phyloP scores from a whole-genome alignment of 2,329 filamentous ascomycete species.

The Colletotrichum chrysophilum region DNA sequence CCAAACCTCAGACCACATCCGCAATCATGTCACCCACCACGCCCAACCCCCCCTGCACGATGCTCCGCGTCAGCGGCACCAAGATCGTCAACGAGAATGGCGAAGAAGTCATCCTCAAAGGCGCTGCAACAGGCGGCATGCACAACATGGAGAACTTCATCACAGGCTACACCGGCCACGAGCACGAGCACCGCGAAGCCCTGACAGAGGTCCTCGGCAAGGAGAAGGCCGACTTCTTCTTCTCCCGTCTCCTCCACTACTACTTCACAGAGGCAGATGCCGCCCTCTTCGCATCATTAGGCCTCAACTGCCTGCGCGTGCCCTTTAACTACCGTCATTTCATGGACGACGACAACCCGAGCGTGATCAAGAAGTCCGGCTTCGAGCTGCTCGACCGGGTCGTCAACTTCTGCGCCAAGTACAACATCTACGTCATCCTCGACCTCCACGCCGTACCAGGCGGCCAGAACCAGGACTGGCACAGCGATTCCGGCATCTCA shows the following conservation, averaged over 20 bases:
- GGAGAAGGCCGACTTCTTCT: slow-evolving; percentile 65
- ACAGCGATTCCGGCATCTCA: slow-evolving; percentile 41
- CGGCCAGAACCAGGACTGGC: slow-evolving; percentile 54
- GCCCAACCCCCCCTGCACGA: slow-evolving; percentile 26
- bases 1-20: background rate
- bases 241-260: slow-evolving; percentile 59
- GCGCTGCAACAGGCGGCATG: slow-evolving; percentile 34
- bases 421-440: slow-evolving; percentile 49
- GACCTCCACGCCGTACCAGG: slow-evolving; percentile 50
- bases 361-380: slow-evolving; percentile 49
- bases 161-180: slow-evolving; percentile 65
- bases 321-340: slow-evolving; percentile 68
- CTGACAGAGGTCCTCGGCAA: slow-evolving; percentile 58
- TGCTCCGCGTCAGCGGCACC: slow-evolving; percentile 34
- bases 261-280: slow-evolving; percentile 66
- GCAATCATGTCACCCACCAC: background rate
- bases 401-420: slow-evolving; percentile 46
- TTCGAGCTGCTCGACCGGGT: slow-evolving; percentile 55
- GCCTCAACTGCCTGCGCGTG: slow-evolving; percentile 63
- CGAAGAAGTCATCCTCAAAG: slow-evolving; percentile 49
- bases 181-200: slow-evolving; percentile 59
- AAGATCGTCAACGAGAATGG: slow-evolving; percentile 49
- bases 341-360: slow-evolving; percentile 55
- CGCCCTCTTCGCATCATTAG: slow-evolving; percentile 59
- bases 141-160: slow-evolving; percentile 67